Conservation (phyloP, 2,329 filamentous ascomycete species). For the Moelleriella libera region DNA sequence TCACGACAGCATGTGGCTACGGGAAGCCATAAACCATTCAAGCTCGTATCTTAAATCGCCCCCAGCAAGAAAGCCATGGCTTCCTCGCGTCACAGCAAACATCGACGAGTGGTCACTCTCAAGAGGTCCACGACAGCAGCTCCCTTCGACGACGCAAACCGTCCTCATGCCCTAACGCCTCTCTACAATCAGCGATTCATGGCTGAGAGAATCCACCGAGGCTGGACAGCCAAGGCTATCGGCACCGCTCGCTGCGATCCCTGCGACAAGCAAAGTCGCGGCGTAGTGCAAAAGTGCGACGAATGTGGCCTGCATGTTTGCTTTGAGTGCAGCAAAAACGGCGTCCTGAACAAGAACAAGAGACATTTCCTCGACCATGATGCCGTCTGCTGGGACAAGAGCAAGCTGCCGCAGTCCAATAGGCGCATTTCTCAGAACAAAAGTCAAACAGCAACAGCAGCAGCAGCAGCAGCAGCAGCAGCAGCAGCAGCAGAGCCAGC, state of each 20-base stretch:
- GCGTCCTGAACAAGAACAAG: constrained; percentile 5
- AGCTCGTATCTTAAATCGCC: too few relatives aligned
- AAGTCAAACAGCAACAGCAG: too few relatives aligned
- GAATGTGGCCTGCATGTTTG: constrained; percentile 12
- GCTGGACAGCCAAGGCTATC: constrained; percentile 9
- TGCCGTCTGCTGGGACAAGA: constrained; percentile 7
- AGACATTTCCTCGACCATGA: constrained; percentile 9
- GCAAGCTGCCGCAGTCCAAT: not conserved
- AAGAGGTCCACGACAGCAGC: too few relatives aligned
- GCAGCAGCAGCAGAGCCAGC: not conserved
- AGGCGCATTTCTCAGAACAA: too few relatives aligned
- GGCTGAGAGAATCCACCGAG: constrained; percentile 4
- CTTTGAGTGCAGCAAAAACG: constrained; percentile 6
- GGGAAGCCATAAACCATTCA: too few relatives aligned
- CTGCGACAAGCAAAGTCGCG: constrained; percentile 10
- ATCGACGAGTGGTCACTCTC: too few relatives aligned
- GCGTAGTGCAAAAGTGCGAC: constrained; percentile 11
- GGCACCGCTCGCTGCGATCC: constrained; percentile 14
- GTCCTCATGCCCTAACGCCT: not conserved
- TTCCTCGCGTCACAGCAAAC: too few relatives aligned
- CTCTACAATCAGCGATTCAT: not conserved
- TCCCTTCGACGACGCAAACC: not conserved
- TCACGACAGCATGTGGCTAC: too few relatives aligned
- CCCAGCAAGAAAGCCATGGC: too few relatives aligned
- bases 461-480: not conserved